These are phyloP conservation scores for Amauroascus verrucosus DNA, from an alignment of 2,329 filamentous ascomycete genomes.

Conservation along the genomic window DNA sequence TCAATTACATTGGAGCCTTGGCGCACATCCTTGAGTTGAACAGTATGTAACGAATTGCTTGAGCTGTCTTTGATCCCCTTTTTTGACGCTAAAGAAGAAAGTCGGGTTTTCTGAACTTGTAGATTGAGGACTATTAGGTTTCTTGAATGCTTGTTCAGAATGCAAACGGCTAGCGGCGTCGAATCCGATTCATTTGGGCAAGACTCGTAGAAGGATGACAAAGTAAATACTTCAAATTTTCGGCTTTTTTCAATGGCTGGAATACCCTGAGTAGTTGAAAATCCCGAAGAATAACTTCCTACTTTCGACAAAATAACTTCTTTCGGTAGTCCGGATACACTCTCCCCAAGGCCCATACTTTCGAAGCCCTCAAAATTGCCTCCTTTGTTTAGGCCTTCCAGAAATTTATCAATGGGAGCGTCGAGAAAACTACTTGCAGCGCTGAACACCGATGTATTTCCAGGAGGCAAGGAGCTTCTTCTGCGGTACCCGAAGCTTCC, in stretches of 20 bases:
- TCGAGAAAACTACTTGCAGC: constrained; percentile 55
- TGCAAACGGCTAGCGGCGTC: constrained; percentile 44
- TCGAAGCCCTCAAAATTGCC: constrained; percentile 58
- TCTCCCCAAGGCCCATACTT: constrained; percentile 61
- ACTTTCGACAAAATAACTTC: constrained; percentile 65
- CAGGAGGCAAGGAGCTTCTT: constrained; percentile 47
- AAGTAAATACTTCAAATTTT: constrained; percentile 50
- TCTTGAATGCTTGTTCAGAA: constrained; percentile 59
- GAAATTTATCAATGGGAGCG: constrained; percentile 56
- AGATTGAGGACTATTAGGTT: constrained; percentile 58
- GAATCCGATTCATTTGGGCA: constrained; percentile 26
- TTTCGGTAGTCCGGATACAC: constrained; percentile 60
- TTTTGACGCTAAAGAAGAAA: constrained; percentile 15
- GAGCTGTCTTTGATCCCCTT: constrained; percentile 13
- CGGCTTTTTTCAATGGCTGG: constrained; percentile 21
- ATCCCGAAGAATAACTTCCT: constrained; percentile 54
- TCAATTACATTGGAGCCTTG: constrained; percentile 60
- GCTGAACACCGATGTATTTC: constrained; percentile 38
- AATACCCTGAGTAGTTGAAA: constrained; percentile 24
- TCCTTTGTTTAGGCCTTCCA: constrained; percentile 56
- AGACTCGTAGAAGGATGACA: constrained; percentile 40
- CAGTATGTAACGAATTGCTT: constrained; percentile 3
- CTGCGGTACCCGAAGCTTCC: constrained; percentile 48
- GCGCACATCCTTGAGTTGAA: constrained; percentile 35
- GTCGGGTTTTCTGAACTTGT: constrained; percentile 35